Evolutionary conservation across 148 eudicot species (phyloP).

Genomic region (Silene latifolia): DNA sequence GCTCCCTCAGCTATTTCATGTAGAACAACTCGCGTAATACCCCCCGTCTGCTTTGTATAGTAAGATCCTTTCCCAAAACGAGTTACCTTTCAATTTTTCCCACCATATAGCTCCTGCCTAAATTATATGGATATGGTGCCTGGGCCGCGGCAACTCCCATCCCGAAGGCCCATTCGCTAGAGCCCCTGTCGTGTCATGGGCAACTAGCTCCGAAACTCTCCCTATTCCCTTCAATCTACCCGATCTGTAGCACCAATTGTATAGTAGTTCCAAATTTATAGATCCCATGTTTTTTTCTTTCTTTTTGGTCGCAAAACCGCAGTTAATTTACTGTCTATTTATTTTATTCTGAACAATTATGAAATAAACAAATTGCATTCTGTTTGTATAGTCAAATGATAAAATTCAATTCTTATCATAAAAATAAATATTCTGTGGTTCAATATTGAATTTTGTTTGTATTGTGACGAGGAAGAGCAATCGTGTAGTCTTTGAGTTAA

Average conservation of each 20-base stretch:
- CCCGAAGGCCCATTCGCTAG: background rate
- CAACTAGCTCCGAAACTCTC: constrained; percentile 3
- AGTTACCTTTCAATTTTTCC: constrained; percentile 24
- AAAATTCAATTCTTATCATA: background rate
- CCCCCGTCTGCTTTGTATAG: constrained; percentile 34
- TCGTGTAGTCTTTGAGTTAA: too few species aligned
- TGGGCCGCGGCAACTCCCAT: background rate
- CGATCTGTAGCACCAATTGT: constrained; percentile 16
- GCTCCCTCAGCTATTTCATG: constrained; percentile 90
- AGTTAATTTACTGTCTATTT: constrained; percentile 26
- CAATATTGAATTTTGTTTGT: too few species aligned
- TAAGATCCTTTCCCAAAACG: constrained; percentile 19
- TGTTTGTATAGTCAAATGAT: constrained; percentile 18
- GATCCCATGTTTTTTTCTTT: constrained; percentile 10
- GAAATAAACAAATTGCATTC: constrained; percentile 23
- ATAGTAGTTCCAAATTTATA: constrained; percentile 26
- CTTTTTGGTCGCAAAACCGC: constrained; percentile 16
- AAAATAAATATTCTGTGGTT: background rate
- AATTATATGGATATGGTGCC: constrained; percentile 27
- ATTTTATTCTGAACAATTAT: constrained; percentile 20
- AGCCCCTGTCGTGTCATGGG: constrained; percentile 31
- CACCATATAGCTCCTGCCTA: constrained; percentile 24
- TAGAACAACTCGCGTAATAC: constrained; percentile 31
- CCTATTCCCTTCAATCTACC: background rate
- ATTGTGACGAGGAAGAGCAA: too few species aligned